phyloP scores from a whole-genome alignment of 306 rosid species.

The Vigna hirtella region DNA sequence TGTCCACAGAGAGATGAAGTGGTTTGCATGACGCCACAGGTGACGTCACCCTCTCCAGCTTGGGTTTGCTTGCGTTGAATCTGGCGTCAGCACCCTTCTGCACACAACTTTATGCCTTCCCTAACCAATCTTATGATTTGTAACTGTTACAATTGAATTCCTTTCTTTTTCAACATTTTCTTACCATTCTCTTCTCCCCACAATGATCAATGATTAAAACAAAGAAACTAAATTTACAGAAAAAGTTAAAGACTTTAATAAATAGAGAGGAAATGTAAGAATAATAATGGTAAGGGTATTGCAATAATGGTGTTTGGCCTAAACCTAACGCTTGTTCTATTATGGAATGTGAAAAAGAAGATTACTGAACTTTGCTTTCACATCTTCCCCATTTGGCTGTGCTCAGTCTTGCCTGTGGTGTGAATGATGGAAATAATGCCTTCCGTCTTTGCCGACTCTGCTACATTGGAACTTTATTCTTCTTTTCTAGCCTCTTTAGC shows the following conservation, averaged over 20 bases:
- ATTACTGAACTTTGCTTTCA: not conserved
- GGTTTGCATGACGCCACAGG: conserved; percentile 59
- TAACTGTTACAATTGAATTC: no score
- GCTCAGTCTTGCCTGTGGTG: not conserved
- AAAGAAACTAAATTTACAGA: no score
- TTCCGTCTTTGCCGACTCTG: conserved; percentile 9
- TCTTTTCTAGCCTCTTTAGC: not conserved
- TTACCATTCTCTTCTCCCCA: no score
- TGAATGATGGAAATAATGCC: not conserved
- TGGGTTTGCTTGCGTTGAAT: conserved; percentile 58
- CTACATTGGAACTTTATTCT: not conserved
- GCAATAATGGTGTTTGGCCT: not conserved
- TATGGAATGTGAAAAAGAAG: not conserved
- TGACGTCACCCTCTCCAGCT: conserved; percentile 66
- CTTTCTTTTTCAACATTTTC: no score
- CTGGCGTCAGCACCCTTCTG: conserved; percentile 19
- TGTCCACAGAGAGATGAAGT: conserved; percentile 63
- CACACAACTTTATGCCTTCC: not conserved
- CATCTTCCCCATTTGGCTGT: not conserved
- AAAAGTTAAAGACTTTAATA: no score
- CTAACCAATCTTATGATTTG: no score
- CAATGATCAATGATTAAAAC: no score
- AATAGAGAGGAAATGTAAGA: no score
- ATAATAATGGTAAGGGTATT: not conserved
- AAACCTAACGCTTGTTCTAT: not conserved